Conservation (phyloP, 2,329 filamentous ascomycete species). For the Colletotrichum sp. region DNA sequence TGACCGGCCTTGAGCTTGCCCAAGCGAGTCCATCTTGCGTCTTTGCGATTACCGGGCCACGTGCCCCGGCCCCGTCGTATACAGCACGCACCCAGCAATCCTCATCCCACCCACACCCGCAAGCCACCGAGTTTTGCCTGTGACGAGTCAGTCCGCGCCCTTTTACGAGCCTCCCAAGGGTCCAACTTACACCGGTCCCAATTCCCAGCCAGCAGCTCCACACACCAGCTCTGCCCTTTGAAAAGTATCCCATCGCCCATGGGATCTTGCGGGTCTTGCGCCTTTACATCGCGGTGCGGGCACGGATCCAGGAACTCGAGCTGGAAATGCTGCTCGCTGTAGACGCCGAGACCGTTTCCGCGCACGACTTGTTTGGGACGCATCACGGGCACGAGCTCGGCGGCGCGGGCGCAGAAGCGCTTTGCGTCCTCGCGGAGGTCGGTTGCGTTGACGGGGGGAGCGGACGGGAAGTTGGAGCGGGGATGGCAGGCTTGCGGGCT, state of each 20-base stretch:
- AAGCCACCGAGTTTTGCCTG: fast-evolving
- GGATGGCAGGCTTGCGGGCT: not conserved
- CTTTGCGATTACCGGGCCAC: not conserved
- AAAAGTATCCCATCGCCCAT: not conserved
- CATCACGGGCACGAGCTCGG: not conserved
- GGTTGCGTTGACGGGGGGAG: not conserved
- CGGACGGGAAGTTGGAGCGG: no score
- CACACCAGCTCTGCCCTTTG: not conserved
- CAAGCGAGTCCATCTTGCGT: not conserved
- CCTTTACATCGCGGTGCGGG: not conserved
- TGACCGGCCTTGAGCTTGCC: not conserved
- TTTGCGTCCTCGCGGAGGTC: not conserved
- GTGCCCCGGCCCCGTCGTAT: not conserved
- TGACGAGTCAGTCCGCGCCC: not conserved
- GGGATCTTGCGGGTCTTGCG: not conserved
- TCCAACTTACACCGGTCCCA: not conserved
- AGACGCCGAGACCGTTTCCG: not conserved
- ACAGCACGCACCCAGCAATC: not conserved
- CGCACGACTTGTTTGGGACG: not conserved
- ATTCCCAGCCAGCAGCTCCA: not conserved
- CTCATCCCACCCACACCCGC: not conserved
- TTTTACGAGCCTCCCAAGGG: not conserved
- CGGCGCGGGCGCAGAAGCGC: not conserved
- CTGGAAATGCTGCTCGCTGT: not conserved
- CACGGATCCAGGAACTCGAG: not conserved